phyloP scores from a whole-genome alignment of 768 basidiomycete species.

The Boletales sp. region DNA sequence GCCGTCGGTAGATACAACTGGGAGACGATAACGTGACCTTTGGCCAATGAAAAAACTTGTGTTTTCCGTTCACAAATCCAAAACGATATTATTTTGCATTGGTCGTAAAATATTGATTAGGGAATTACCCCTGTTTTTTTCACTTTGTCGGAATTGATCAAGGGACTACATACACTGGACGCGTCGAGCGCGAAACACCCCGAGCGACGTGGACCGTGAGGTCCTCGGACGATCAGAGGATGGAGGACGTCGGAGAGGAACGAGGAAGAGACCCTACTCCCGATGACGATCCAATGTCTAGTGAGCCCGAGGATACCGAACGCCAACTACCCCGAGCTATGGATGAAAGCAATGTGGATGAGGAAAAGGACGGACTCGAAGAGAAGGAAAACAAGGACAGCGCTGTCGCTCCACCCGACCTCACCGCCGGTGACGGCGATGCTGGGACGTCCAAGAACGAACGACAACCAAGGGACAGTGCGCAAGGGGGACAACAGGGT shows the following conservation, averaged over 20 bases:
- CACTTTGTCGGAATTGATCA: too few relatives aligned
- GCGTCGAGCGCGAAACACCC: too few relatives aligned
- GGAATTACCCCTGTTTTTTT: too few relatives aligned
- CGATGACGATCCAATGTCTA: constrained; percentile 19
- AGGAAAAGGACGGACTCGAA: constrained; percentile 29
- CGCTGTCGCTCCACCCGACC: constrained; percentile 36
- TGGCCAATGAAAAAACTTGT: too few relatives aligned
- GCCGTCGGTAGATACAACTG: too few relatives aligned
- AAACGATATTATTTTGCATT: too few relatives aligned
- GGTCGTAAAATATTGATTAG: too few relatives aligned
- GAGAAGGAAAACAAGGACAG: constrained; percentile 25
- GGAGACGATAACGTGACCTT: too few relatives aligned
- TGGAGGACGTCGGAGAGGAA: constrained; percentile 20
- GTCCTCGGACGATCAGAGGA: constrained; percentile 28
- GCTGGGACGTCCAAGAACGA: constrained; percentile 13
- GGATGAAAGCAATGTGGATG: constrained; percentile 13
- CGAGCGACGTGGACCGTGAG: too few relatives aligned
- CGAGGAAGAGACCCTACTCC: constrained; percentile 4
- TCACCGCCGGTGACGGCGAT: constrained; percentile 27
- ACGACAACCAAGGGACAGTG: constrained; percentile 15
- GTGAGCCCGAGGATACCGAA: constrained; percentile 23
- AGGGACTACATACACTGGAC: too few relatives aligned
- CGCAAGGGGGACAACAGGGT: constrained; percentile 21
- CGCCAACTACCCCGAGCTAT: constrained; percentile 14
- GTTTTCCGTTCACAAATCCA: too few relatives aligned